phyloP scores from a whole-genome alignment of 73 alveolate genomes.

The Paramecium primaurelia region DNA sequence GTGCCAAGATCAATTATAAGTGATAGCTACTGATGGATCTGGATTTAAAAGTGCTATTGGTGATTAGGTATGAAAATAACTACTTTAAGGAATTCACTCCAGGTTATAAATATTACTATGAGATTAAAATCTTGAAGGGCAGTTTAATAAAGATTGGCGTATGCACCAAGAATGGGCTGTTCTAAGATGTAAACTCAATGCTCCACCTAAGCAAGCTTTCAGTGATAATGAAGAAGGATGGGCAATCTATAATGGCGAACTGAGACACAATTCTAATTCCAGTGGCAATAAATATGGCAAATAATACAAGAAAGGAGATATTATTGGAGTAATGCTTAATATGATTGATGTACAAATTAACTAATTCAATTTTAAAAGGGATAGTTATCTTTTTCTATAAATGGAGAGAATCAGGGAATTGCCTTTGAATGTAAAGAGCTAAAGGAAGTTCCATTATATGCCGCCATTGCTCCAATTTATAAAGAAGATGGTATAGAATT shows the following conservation, averaged over 20 bases:
- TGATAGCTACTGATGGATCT: constrained; percentile 22
- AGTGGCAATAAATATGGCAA: constrained; percentile 47
- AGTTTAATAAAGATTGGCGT: constrained; percentile 46
- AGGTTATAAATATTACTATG: constrained; percentile 29
- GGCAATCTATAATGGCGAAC: constrained; percentile 57
- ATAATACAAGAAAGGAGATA: constrained; percentile 23
- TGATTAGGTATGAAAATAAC: not conserved
- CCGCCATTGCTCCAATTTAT: constrained; percentile 42
- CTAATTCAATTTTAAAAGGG: not conserved
- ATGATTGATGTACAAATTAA: constrained; percentile 1
- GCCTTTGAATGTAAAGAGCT: not conserved
- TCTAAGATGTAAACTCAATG: constrained; percentile 22
- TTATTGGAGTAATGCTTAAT: constrained; percentile 18
- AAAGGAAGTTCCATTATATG: not conserved
- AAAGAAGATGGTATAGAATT: constrained; percentile 22
- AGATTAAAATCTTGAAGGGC: constrained; percentile 14
- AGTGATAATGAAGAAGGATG: constrained; percentile 47
- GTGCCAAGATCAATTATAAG: constrained; percentile 7
- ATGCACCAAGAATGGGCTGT: constrained; percentile 13
- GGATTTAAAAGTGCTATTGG: constrained; percentile 55
- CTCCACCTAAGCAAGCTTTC: constrained; percentile 39
- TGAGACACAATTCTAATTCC: constrained; percentile 44
- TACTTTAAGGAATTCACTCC: constrained; percentile 26
- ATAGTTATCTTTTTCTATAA: not conserved
- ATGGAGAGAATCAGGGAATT: not conserved